Evolutionary conservation across 2,329 filamentous ascomycete genomes (phyloP).

Genomic region (Ceratocystis harringtonii): DNA sequence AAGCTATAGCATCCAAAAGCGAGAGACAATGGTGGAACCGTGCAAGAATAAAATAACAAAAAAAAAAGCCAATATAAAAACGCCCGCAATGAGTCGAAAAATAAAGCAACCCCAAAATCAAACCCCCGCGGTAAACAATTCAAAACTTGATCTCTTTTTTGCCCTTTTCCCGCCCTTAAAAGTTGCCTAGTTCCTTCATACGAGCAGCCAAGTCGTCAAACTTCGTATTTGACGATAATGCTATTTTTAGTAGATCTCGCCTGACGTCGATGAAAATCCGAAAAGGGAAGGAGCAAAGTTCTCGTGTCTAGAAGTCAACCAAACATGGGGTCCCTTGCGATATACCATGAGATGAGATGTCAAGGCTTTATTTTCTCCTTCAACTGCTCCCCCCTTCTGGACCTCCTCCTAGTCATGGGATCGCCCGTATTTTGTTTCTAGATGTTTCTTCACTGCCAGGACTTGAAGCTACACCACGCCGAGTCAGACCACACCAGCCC

Average conservation of each 20-base stretch:
- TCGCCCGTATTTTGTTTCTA: not conserved
- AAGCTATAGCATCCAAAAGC: not conserved
- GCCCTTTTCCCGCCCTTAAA: not conserved
- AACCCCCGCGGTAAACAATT: slow-evolving; percentile 12
- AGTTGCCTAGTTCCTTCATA: too few relatives aligned
- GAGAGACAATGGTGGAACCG: not conserved
- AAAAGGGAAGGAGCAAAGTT: not conserved
- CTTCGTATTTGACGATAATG: not conserved
- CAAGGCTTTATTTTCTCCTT: not conserved
- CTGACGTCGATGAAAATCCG: not conserved
- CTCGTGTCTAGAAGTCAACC: not conserved
- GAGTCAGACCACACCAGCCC: not conserved
- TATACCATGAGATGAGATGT: not conserved
- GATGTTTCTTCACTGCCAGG: not conserved
- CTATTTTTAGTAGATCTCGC: not conserved
- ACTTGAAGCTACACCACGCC: too few relatives aligned
- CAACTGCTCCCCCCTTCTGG: not conserved
- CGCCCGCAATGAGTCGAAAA: slow-evolving; percentile 8
- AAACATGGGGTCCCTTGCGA: not conserved
- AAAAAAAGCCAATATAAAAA: not conserved
- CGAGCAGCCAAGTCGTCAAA: not conserved
- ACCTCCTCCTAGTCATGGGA: not conserved
- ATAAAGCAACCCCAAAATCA: slow-evolving; percentile 8
- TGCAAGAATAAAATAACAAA: not conserved
- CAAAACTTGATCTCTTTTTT: not conserved